Conservation (phyloP, 1,284 basidiomycete genomes). For the Ceratobasidium sp. region DNA sequence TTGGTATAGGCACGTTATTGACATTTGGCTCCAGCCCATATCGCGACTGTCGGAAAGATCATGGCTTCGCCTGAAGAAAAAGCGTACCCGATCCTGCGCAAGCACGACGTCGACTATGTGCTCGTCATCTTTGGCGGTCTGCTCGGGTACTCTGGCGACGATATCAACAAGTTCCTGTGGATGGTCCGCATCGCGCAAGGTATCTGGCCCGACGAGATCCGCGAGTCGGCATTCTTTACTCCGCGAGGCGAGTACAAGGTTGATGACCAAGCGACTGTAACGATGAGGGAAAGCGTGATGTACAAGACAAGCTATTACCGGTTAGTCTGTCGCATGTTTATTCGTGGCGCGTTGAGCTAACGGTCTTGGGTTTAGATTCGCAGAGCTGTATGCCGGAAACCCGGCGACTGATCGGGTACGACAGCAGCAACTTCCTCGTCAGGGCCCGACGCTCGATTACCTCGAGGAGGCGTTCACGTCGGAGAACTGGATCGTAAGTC, state of each 20-base stretch:
- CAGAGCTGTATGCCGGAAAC: slow-evolving; percentile 85
- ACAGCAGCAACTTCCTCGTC: slow-evolving; percentile 78
- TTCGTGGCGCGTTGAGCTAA: not conserved
- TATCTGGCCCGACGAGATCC: slow-evolving; percentile 98
- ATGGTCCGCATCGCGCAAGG: slow-evolving; percentile 99
- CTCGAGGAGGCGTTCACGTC: slow-evolving; percentile 96
- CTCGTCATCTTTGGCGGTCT: slow-evolving; percentile 98
- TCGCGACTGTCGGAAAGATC: slow-evolving; percentile 96
- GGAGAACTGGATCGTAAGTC: slow-evolving; percentile 93
- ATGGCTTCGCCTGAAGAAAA: slow-evolving; percentile 96
- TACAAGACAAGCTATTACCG: slow-evolving; percentile 98
- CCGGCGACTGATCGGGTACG: slow-evolving; percentile 86
- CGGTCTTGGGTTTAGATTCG: slow-evolving; percentile 62
- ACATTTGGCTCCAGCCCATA: slow-evolving; percentile 72
- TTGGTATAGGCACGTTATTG: not conserved
- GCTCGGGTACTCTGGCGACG: slow-evolving; percentile 97
- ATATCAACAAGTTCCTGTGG: slow-evolving; percentile 99
- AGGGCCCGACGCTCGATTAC: slow-evolving; percentile 86
- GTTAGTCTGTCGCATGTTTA: slow-evolving; percentile 60
- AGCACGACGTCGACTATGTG: slow-evolving; percentile 99
- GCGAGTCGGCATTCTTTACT: slow-evolving; percentile 95
- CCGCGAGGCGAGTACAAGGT: slow-evolving; percentile 94
- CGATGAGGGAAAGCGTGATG: slow-evolving; percentile 98
- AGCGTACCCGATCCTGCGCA: slow-evolving; percentile 95
- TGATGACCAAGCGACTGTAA: slow-evolving; percentile 85